Evolutionary conservation across 345 rosid genomes (phyloP).

Genomic region (Combretum micranthum): DNA sequence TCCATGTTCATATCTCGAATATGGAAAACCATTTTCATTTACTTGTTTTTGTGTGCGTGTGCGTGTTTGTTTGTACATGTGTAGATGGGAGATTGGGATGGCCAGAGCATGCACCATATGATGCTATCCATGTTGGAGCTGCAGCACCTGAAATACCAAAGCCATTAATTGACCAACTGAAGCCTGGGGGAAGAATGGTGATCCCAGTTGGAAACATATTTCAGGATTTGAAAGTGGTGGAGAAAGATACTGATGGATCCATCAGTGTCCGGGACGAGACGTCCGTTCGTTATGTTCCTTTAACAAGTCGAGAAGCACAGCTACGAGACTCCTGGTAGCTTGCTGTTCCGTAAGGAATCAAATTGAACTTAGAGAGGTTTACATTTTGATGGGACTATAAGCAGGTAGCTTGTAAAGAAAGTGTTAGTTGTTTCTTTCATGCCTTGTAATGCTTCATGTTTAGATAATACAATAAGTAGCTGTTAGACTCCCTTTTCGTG

Average conservation of each 20-base stretch:
- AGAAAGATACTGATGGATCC: slow-evolving; percentile 76
- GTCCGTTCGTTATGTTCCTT: slow-evolving; percentile 82
- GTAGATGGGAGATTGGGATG: slow-evolving; percentile 93
- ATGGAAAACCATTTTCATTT: too few species aligned
- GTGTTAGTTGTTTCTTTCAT: too few species aligned
- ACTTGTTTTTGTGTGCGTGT: too few species aligned
- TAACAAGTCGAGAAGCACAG: slow-evolving; percentile 85
- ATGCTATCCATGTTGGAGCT: slow-evolving; percentile 97
- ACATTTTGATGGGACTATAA: too few species aligned
- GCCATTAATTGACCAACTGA: slow-evolving; percentile 79
- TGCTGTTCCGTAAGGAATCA: too few species aligned
- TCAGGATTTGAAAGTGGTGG: slow-evolving; percentile 77
- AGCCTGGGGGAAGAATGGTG: slow-evolving; percentile 97
- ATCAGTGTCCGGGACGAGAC: slow-evolving; percentile 49
- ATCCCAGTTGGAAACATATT: slow-evolving; percentile 82
- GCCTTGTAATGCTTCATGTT: too few species aligned
- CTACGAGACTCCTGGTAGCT: slow-evolving; percentile 20
- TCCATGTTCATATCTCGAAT: too few species aligned
- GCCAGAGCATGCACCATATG: slow-evolving; percentile 78
- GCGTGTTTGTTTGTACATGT: neutral
- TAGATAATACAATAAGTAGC: too few species aligned
- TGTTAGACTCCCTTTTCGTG: neutral
- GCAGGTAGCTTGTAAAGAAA: too few species aligned
- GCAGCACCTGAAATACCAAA: slow-evolving; percentile 87
- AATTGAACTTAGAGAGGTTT: too few species aligned